Percentiles rank a stretch among this genome's conserved stretches.
Evolutionary conservation across 441 rosid species (phyloP).

Genomic region (Pelargonium cotyledonis): DNA sequence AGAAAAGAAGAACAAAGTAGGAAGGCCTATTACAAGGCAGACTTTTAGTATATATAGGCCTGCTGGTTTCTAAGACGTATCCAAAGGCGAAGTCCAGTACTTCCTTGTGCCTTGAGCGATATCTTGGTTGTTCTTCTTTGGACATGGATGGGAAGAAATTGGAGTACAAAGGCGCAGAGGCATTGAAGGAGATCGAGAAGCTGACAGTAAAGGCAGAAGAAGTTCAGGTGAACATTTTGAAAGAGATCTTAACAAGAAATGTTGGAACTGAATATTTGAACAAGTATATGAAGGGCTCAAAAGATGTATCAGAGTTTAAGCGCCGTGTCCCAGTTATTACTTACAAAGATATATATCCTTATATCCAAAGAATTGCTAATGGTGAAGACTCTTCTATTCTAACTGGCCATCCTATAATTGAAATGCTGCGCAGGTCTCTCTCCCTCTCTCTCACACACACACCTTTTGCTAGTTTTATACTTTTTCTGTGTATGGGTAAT

Average conservation of each 20-base stretch:
- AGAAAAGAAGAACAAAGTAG: slow-evolving; percentile 17
- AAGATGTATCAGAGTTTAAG: slow-evolving; percentile 49
- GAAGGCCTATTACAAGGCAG: slow-evolving; percentile 11
- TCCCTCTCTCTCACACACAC: slow-evolving; percentile 4
- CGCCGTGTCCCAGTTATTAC: slow-evolving; percentile 52
- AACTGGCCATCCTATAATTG: slow-evolving; percentile 61
- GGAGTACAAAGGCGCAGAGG: slow-evolving; percentile 59
- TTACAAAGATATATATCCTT: slow-evolving; percentile 62
- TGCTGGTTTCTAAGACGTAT: slow-evolving; percentile 19
- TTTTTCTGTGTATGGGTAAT: background rate
- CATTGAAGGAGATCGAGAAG: slow-evolving; percentile 62
- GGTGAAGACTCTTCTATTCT: slow-evolving; percentile 75
- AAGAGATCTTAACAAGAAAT: slow-evolving; percentile 52
- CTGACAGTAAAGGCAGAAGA: slow-evolving; percentile 57
- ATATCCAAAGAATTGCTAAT: slow-evolving; percentile 71
- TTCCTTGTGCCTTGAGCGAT: slow-evolving; percentile 13
- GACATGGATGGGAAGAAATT: slow-evolving; percentile 57
- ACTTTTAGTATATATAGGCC: slow-evolving; percentile 35
- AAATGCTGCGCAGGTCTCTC: slow-evolving; percentile 78
- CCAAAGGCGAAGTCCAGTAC: slow-evolving; percentile 7
- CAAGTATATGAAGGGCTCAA: slow-evolving; percentile 53
- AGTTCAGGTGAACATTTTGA: slow-evolving; percentile 56
- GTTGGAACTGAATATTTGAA: slow-evolving; percentile 61
- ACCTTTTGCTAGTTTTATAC: background rate
- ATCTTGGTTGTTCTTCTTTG: slow-evolving; percentile 11